Base-by-base conservation (phyloP, 1,139 yeast species). In the Protomyces pachydermus region DNA sequence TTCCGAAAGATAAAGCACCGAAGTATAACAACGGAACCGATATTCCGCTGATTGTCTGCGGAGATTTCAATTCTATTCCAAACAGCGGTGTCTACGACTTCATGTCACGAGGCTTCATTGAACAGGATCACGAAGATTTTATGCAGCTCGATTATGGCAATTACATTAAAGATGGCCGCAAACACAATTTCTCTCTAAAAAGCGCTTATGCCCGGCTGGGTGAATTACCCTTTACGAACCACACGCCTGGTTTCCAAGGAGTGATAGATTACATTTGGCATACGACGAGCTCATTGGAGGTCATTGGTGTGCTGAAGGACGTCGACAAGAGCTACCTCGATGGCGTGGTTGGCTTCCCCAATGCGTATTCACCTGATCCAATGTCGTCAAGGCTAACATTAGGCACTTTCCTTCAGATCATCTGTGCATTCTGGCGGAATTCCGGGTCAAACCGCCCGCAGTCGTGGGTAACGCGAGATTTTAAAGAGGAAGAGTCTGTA, bases 261-360 rank as follows among this genome's bases (percentile, higher is more conserved):
- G 91, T 86, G 54, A 90, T 95, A 76, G 99, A 95, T 77, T 93
- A 93, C 74, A 86, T 95, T 67, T 95, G 98, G 97, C 91, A 88
- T 75, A 83, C 96, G 1, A 87, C 96, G 14, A 81, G 86, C 10
- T 80, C 85, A 9, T 79, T 95, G 68, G 84, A 87, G 67, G 96
- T 93, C 9, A 86, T 85, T 71, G 97, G 97, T 14, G 78, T 95
- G 69, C 79, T 93, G 68, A 98, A 97, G 52, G 84, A 84, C 70
- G 84, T 91, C 54, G 98, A 91, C 74, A 82, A 81, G 63, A 87
- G 86, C 6, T 93, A 93, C 74, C 80, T 87, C 54, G 79, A 82
- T 66, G 85, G 86, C 69, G 84, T 86, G 69, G 87, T 93, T 72
- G 99, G 98, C 9, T 85, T 93, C 75, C 99, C 99, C 25, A 90